Base-by-base conservation (phyloP, 352 stramenopile species). In the Salisapilia sapeloensis region DNA sequence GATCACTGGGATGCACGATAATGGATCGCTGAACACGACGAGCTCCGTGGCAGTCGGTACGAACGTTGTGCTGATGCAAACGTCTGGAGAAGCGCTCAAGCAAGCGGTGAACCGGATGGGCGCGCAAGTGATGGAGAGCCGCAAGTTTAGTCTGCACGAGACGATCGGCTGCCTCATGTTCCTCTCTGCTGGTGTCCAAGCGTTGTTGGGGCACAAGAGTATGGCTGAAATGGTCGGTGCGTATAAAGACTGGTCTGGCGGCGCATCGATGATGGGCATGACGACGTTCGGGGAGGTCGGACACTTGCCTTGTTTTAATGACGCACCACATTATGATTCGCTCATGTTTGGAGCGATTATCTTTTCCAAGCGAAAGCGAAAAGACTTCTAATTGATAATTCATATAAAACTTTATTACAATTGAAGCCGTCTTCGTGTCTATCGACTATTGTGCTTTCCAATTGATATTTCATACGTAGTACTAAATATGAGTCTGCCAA, bases 141-240 rank as follows among this genome's bases (percentile, higher is more conserved):
- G 76, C 45, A 82, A 82, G 39, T 86, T 87, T 40, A 58, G 77
- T 49, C 70, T 86, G 26, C 57, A 70, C 39, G 75, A 91, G 48
- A 80, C 67, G 19, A 74, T 79, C 21, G 71, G 75, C 15, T 86
- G 67, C 38, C 45, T 91, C 19, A 86, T 91, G 70, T 91, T 91
- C 48, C 46, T 91, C 10, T 91, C 75, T 7, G 71, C 75, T 8
- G 75, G 71, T 14, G 66, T 91, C 4, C 71, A 91, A 33, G 72
- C 71, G n/a, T 52, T 91, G 12, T 43, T 87, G 12, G 75, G 75
- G 10, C 69, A 86, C 45, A 83, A 86, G 44, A 84, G 65, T 50
- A 91, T 91, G 75, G 64, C 75, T 0, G 75, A 86, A 42, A 85
- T 91, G 71, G 75, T 90, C n/a, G 74, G 74, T 12, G 71, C 75